Evolutionary conservation across 2,329 filamentous ascomycete genomes (phyloP), one percentile per base, ranked within the genome.

Genomic region (Colletotrichum euphorbiae): DNA sequence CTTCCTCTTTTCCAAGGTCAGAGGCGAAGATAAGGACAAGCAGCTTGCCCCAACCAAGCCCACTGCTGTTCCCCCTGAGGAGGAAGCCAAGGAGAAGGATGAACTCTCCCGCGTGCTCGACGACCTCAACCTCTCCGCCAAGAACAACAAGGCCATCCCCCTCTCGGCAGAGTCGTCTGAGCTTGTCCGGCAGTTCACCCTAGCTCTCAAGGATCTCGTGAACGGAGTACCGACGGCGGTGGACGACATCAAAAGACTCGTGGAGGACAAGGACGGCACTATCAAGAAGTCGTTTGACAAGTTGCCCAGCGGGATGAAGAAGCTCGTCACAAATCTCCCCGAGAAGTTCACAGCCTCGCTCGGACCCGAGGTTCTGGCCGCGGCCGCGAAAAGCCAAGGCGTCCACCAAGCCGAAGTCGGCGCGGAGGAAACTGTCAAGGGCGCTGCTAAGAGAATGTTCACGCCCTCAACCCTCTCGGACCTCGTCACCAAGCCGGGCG

Each of bases 171-270:
- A 97, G 73, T 95, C 93, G 0, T 90, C 93, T 69, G 91, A 93
- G 71, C 86, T 97, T 33, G 87, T 97, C 58, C 87, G 89, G 61
- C 89, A 90, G 70, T 99, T 99, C 84, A 97, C 93, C 1, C 84
- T 94, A 63, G 90, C 98, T 38, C 91, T 99, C 75, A 96, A 95
- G 77, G 96, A 99, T 77, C 87, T 98, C 15, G 88, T 96, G 74
- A 94, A 94, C 76, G 96, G 96, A 70, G 96, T 93, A 2, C 96
- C 96, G 3, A 98, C 95, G 0, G 96, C 96, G 3, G 97, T 97
- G 78, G 87, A 91, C 75, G 96, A 99, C 77, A 90, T 99, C n/a
- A 89, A 83, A 3, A 74, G 76, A 13, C 84, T 91, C 21, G 78
- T 91, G 48, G 86, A 90, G 67, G 87, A 90, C 75, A 84, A 84